Conservation (phyloP, 2,329 filamentous ascomycete genomes). For the Aspergillus flavus region DNA sequence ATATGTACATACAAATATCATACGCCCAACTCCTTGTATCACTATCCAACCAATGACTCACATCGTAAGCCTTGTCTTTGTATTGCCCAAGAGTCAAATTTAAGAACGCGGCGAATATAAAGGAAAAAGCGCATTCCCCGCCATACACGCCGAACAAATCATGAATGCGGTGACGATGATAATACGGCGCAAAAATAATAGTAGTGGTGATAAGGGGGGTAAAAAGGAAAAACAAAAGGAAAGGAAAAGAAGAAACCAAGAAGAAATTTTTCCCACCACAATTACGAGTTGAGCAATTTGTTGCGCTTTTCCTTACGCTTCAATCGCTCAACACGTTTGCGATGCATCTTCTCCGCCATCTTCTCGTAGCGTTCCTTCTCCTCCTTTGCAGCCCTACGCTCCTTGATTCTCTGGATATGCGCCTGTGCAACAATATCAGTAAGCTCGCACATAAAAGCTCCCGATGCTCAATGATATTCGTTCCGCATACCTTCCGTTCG, state of each 20-base stretch:
- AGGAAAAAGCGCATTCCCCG: not conserved
- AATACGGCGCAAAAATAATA: not conserved
- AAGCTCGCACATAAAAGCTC: not conserved
- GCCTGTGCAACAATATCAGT: constrained; percentile 53
- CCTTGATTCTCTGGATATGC: constrained; percentile 77
- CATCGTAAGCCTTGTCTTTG: not conserved
- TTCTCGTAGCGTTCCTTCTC: constrained; percentile 91
- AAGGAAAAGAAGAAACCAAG: constrained; percentile 4
- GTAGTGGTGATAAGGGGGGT: no score
- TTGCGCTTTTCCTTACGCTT: constrained; percentile 96
- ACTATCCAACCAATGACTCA: not conserved
- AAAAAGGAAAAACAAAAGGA: not conserved
- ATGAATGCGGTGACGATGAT: not conserved
- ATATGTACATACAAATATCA: not conserved
- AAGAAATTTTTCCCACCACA: not conserved
- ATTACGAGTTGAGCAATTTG: constrained; percentile 49
- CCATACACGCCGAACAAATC: not conserved
- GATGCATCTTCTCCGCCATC: constrained; percentile 97
- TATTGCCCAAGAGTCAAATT: not conserved
- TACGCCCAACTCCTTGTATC: not conserved
- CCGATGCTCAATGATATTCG: not conserved
- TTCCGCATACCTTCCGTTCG: constrained; percentile 71
- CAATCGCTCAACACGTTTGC: constrained; percentile 87
- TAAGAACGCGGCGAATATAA: not conserved
- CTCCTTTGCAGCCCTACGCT: constrained; percentile 84